A percentile compares a stretch with the other conserved stretches of the same genome.
phyloP scores from a whole-genome alignment of 2,329 filamentous ascomycete genomes.

The Alternaria arborescens region DNA sequence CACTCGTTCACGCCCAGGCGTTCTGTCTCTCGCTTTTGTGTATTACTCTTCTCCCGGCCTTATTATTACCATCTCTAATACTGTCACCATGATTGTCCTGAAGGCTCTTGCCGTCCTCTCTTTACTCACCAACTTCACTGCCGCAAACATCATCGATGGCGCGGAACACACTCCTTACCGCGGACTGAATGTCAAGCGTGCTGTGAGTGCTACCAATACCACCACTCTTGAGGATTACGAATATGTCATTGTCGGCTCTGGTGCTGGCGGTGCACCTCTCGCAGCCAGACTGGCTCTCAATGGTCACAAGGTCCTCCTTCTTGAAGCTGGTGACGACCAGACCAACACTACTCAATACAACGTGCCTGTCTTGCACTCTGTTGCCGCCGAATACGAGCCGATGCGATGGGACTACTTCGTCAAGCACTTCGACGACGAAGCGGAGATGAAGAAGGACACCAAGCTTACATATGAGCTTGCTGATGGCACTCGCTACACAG shows the following conservation, averaged over 20 bases:
- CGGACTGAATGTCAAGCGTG: conserved; percentile 31
- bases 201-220: conserved; percentile 18
- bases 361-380: conserved; percentile 61
- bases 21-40: conserved; percentile 12
- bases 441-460: conserved; percentile 60
- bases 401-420: conserved; percentile 70
- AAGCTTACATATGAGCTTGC: conserved; percentile 61
- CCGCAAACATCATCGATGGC: conserved; percentile 24
- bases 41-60: conserved; percentile 5
- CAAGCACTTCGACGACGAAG: conserved; percentile 64
- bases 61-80: neutral
- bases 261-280: conserved; percentile 66
- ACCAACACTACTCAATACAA: conserved; percentile 58
- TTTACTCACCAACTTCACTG: conserved; percentile 11
- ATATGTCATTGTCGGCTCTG: conserved; percentile 68
- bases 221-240: conserved; percentile 57
- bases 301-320: conserved; percentile 64
- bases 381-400: conserved; percentile 63
- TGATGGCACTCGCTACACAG: conserved; percentile 57
- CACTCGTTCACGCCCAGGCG: conserved; percentile 2
- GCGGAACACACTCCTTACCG: conserved; percentile 27
- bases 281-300: conserved; percentile 65
- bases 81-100: conserved; percentile 14
- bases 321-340: conserved; percentile 67
- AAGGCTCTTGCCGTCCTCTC: conserved; percentile 21